Percentiles rank a stretch among this genome's conserved stretches.
phyloP scores from a whole-genome alignment of 345 rosid species.

The Balakata baccata region DNA sequence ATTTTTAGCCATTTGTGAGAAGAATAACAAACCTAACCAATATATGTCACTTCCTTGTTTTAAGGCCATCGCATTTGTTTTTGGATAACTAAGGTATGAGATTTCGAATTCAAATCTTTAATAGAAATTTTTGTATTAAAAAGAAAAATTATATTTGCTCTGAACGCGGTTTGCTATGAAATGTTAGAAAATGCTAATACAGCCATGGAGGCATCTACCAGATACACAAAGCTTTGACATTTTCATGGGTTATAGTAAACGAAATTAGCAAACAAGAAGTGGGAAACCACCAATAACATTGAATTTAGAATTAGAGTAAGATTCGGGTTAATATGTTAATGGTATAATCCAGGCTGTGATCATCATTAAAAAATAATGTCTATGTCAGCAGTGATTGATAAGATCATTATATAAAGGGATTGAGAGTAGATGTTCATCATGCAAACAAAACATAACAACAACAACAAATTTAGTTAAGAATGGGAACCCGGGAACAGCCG shows the following conservation, averaged over 20 bases:
- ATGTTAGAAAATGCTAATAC: not conserved
- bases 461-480: not conserved
- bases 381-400: slow-evolving; percentile 4
- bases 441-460: slow-evolving; percentile 18
- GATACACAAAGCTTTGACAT: not conserved
- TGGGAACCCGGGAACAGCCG: slow-evolving; percentile 25
- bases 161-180: not conserved
- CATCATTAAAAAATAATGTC: not conserved
- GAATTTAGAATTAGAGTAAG: not conserved
- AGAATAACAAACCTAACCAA: too few relatives aligned
- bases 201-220: not conserved
- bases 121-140: too few relatives aligned
- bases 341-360: slow-evolving; percentile 34
- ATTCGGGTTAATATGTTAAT: not conserved
- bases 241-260: not conserved
- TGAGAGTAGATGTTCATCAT: not conserved
- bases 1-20: too few relatives aligned
- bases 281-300: slow-evolving; percentile 12
- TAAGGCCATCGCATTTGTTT: too few relatives aligned
- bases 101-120: too few relatives aligned
- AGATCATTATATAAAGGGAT: slow-evolving; percentile 27
- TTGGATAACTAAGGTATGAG: too few relatives aligned
- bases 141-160: too few relatives aligned
- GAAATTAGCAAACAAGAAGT: not conserved
- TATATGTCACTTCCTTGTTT: too few relatives aligned